phyloP scores from a whole-genome alignment of 192 early-diverging fungal species.

The Backusella sp. region DNA sequence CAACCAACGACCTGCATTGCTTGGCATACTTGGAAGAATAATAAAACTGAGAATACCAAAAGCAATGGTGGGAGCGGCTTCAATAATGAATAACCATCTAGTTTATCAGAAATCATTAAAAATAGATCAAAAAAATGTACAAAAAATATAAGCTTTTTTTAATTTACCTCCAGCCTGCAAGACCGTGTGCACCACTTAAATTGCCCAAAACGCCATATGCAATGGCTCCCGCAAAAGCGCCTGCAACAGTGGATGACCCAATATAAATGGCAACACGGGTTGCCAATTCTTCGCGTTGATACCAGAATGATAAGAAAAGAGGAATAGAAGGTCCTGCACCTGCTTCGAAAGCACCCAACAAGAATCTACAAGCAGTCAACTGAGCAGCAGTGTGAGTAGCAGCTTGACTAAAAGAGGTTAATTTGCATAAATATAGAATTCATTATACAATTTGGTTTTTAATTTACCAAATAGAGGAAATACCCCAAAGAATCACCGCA shows the following conservation, averaged over 20 bases:
- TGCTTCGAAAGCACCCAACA: constrained; percentile 25
- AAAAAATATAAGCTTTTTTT: constrained; percentile 13
- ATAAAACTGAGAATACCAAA: constrained; percentile 53
- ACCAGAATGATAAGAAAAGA: constrained; percentile 28
- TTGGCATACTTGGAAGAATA: constrained; percentile 54
- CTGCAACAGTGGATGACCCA: constrained; percentile 65
- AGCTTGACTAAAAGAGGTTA: constrained; percentile 17
- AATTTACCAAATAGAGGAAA: constrained; percentile 23
- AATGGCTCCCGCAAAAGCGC: constrained; percentile 69
- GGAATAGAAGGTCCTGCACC: constrained; percentile 19
- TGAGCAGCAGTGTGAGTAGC: constrained; percentile 23
- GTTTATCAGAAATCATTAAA: background rate
- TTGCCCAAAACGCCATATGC: constrained; percentile 60
- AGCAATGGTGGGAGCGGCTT: constrained; percentile 59
- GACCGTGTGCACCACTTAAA: constrained; percentile 44
- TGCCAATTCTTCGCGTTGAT: constrained; percentile 23
- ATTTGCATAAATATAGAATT: background rate
- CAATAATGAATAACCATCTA: constrained; percentile 72
- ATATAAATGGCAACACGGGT: constrained; percentile 58
- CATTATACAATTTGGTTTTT: background rate
- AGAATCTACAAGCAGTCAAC: constrained; percentile 29
- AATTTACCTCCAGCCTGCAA: constrained; percentile 59
- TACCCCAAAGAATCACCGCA: constrained; percentile 32
- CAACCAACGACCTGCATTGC: constrained; percentile 25
- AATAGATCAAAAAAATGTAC: too few relatives aligned